Percentiles rank a stretch among this genome's conserved stretches.
These are phyloP conservation scores for Leccinum rimulosum DNA, from an alignment of 768 basidiomycete species.

Conservation along the genomic window DNA sequence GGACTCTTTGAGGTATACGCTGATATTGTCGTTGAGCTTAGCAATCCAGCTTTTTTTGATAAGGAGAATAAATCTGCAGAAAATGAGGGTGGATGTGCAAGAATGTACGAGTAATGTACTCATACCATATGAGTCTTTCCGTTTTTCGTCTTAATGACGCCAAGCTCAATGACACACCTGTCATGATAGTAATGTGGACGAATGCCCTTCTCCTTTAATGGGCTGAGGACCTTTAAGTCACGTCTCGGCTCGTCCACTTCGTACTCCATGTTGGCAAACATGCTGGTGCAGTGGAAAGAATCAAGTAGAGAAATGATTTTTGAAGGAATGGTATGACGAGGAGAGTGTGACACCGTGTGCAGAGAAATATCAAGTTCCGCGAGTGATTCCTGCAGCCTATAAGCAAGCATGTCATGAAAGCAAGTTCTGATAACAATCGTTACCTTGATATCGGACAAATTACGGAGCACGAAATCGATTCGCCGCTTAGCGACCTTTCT, in stretches of 20 bases:
- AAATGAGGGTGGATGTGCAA: not conserved
- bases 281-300: conserved; percentile 46
- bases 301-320: conserved; percentile 53
- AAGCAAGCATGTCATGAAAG: not conserved
- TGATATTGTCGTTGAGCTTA: conserved; percentile 48
- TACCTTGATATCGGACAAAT: conserved; percentile 64
- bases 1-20: conserved; percentile 51
- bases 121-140: conserved; percentile 64
- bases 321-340: conserved; percentile 59
- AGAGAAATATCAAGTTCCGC: conserved; percentile 72
- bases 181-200: conserved; percentile 68
- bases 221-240: conserved; percentile 60
- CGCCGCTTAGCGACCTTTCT: conserved; percentile 69
- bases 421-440: conserved; percentile 2
- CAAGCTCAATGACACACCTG: conserved; percentile 77
- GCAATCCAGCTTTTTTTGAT: conserved; percentile 62
- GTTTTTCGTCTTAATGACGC: conserved; percentile 66
- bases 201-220: conserved; percentile 52
- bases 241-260: conserved; percentile 89
- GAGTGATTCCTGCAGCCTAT: conserved; percentile 45
- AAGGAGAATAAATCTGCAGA: conserved; percentile 70
- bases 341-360: conserved; percentile 48
- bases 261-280: conserved; percentile 88
- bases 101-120: not conserved
- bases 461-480: conserved; percentile 88